Base-by-base conservation (phyloP, 495 filamentous ascomycete genomes). In the Daldinia vernicosa region DNA sequence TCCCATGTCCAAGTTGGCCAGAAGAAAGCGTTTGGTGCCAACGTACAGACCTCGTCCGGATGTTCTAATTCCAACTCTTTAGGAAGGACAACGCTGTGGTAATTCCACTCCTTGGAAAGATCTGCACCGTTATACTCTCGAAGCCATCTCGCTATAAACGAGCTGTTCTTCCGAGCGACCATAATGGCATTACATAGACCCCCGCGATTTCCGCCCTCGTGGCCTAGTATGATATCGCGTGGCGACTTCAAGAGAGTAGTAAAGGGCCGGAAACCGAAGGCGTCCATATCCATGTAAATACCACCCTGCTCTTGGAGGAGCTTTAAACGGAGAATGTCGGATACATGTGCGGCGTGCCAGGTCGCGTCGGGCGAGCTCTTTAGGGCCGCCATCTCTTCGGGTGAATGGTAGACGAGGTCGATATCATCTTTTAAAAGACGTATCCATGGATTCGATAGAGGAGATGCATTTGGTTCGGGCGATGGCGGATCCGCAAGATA, bases 1-100 rank as follows among this genome's bases (percentile, higher is more conserved):
- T 73, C 65, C 71, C 78, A 81, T 0, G 83, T 84, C 83, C 83
- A 85, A 4, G 81, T 84, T 6, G 83, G 83, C 83, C 83, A 85
- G 70, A 83, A 84, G 71, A 85, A 85, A 27, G 77, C 75, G 28
- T 78, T 74, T 5, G 83, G 82, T 0, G 83, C 73, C 17, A 85
- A 59, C 11, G 77, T 58, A 75, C 83, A 85, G 26, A 83, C 75
- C 37, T 84, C 81, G 14, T 77, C 63, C 0, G 77, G 78, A 47
- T 81, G 74, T 11, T 70, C 56, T 14, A 72, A 47, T 60, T 82
- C 78, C n/a, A 84, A 56, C 57, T 80, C 35, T 47, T 83, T 83
- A 1, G 83, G 81, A 11, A 83, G 69, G 9, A 79, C 71, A 19
- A 84, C 80, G 17, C 77, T 78, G 58, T 84, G 81, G 62, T 81